A percentile compares a stretch with the other conserved stretches of the same genome.
Conservation (phyloP, 306 rosid genomes). For the Vigna reflexopilosa region DNA sequence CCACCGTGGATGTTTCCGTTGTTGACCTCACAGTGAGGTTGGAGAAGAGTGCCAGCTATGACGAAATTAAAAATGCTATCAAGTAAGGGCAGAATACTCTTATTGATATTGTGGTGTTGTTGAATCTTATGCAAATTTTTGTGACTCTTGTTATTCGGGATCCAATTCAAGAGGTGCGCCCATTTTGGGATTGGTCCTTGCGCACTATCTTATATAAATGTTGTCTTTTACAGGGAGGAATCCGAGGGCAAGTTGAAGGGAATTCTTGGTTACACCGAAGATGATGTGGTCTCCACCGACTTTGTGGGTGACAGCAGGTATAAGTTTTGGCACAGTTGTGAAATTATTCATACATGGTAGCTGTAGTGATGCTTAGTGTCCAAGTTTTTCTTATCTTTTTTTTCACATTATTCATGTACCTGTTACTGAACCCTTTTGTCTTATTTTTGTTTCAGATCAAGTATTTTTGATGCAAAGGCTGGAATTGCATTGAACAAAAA, state of each 20-base stretch:
- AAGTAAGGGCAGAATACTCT: conserved; percentile 54
- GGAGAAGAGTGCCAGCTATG: conserved; percentile 61
- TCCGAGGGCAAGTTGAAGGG: conserved; percentile 81
- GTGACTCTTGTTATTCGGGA: neutral
- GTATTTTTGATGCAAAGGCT: conserved; percentile 80
- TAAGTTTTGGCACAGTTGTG: neutral
- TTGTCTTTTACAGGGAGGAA: conserved; percentile 59
- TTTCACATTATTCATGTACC: neutral
- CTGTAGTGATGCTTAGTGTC: neutral
- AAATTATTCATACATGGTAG: neutral
- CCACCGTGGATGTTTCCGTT: conserved; percentile 79
- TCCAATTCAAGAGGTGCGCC: neutral
- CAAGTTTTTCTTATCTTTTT: neutral
- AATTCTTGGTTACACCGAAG: conserved; percentile 79
- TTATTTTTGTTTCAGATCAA: conserved; percentile 58
- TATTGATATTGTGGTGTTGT: neutral
- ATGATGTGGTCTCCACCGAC: conserved; percentile 77
- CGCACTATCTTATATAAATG: neutral
- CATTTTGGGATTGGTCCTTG: neutral
- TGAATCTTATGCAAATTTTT: neutral
- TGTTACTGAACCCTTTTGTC: neutral
- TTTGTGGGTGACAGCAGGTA: conserved; percentile 78
- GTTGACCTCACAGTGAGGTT: conserved; percentile 83
- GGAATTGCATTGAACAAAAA: conserved; percentile 70
- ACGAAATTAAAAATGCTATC: conserved; percentile 67